Percentiles rank a stretch among this genome's conserved stretches.
These are phyloP conservation scores for Naganishia vaughanmartiniae DNA, from an alignment of 768 basidiomycete species.

Conservation along the genomic window DNA sequence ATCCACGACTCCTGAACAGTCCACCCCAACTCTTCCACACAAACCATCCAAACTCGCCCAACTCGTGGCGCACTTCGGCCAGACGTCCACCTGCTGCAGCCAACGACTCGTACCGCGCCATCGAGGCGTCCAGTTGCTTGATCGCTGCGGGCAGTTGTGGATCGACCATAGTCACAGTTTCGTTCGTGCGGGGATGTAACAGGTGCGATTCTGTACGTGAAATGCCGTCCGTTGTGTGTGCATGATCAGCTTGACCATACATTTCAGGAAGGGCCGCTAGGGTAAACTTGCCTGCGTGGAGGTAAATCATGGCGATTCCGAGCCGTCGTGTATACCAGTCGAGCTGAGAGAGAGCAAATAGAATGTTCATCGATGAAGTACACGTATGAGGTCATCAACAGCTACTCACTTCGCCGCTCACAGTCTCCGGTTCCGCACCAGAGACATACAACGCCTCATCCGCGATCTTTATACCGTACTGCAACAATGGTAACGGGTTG, in stretches of 20 bases:
- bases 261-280: neutral
- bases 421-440: slow-evolving; percentile 13
- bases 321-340: slow-evolving; percentile 27
- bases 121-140: slow-evolving; percentile 8
- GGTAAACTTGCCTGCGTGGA: slow-evolving; percentile 28
- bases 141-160: slow-evolving; percentile 6
- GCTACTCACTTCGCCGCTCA: neutral
- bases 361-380: neutral
- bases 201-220: slow-evolving; percentile 3
- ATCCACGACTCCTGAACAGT: slow-evolving; percentile 31
- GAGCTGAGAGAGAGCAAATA: neutral
- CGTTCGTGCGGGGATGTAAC: neutral
- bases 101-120: slow-evolving; percentile 7
- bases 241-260: too few species aligned
- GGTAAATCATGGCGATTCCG: slow-evolving; percentile 24
- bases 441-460: slow-evolving; percentile 24
- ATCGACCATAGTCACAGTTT: neutral
- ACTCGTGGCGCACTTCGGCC: slow-evolving; percentile 1
- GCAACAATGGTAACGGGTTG: slow-evolving; percentile 22
- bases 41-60: slow-evolving; percentile 29
- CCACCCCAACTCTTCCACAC: slow-evolving; percentile 34
- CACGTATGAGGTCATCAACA: too few species aligned
- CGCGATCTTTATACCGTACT: slow-evolving; percentile 20
- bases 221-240: too few species aligned
- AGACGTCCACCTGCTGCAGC: neutral